Evolutionary conservation across 495 filamentous ascomycete species (phyloP).

Genomic region (Copromyces sp.): DNA sequence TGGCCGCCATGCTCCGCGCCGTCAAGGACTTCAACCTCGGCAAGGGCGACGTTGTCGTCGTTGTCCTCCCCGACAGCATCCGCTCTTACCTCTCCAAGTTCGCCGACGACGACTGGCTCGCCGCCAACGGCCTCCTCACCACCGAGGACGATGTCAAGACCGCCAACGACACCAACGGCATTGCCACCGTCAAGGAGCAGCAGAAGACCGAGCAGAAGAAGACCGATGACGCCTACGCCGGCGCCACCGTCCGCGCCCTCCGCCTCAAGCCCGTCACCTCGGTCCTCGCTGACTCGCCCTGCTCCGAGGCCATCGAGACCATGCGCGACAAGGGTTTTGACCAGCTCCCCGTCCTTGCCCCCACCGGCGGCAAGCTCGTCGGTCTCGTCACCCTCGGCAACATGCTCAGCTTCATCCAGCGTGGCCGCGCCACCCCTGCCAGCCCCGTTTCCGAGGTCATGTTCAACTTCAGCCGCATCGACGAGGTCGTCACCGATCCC

Average conservation of each 20-base stretch:
- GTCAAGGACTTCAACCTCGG: slow-evolving; percentile 63
- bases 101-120: slow-evolving; percentile 96
- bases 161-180: slow-evolving; percentile 27
- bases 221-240: slow-evolving; percentile 49
- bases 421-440: slow-evolving; percentile 60
- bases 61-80: slow-evolving; percentile 90
- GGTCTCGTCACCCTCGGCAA: slow-evolving; percentile 92
- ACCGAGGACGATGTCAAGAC: slow-evolving; percentile 16
- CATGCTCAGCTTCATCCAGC: slow-evolving; percentile 77
- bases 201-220: slow-evolving; percentile 8
- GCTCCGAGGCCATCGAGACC: slow-evolving; percentile 81
- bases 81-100: slow-evolving; percentile 98
- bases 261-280: slow-evolving; percentile 88
- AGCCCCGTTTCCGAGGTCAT: slow-evolving; percentile 79
- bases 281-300: slow-evolving; percentile 54
- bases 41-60: slow-evolving; percentile 76
- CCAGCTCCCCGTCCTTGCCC: slow-evolving; percentile 79
- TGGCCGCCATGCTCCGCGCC: slow-evolving; percentile 73
- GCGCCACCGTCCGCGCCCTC: slow-evolving; percentile 67
- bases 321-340: slow-evolving; percentile 98
- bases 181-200: slow-evolving; percentile 23
- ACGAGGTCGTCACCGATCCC: slow-evolving; percentile 81
- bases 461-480: slow-evolving; percentile 83
- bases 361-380: slow-evolving; percentile 60
- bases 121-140: slow-evolving; percentile 79